These are phyloP conservation scores for Paramecium primaurelia DNA, from an alignment of 73 alveolate genomes.

Conservation along the genomic window DNA sequence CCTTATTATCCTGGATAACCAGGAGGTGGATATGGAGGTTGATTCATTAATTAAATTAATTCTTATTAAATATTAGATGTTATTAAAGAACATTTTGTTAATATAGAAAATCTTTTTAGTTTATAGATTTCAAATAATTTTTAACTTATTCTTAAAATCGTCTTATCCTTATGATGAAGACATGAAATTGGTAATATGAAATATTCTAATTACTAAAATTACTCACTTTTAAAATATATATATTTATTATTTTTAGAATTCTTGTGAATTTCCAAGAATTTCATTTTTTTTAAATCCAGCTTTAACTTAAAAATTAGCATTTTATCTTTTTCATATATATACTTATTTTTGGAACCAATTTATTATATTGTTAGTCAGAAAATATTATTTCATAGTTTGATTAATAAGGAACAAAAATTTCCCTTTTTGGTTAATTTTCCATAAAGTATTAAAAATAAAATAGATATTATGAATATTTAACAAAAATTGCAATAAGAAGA, in stretches of 20 bases:
- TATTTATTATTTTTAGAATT: neutral
- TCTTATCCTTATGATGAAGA: neutral
- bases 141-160: neutral
- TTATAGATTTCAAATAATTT: neutral
- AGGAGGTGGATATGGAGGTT: conserved; percentile 12
- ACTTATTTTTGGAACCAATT: neutral
- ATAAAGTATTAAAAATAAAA: neutral
- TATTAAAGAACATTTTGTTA: neutral
- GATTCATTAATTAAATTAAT: neutral
- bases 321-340: neutral
- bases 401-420: neutral
- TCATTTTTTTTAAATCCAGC: neutral
- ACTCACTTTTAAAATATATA: neutral
- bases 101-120: neutral
- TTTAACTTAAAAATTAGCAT: neutral
- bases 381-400: neutral
- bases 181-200: too few species aligned
- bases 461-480: neutral
- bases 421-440: neutral
- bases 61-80: neutral
- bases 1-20: neutral
- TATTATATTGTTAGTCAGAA: neutral
- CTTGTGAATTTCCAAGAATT: neutral
- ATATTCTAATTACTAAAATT: neutral
- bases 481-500: neutral